Conservation (phyloP, 2,329 filamentous ascomycete genomes). For the Colletotrichum chlorophyti region DNA sequence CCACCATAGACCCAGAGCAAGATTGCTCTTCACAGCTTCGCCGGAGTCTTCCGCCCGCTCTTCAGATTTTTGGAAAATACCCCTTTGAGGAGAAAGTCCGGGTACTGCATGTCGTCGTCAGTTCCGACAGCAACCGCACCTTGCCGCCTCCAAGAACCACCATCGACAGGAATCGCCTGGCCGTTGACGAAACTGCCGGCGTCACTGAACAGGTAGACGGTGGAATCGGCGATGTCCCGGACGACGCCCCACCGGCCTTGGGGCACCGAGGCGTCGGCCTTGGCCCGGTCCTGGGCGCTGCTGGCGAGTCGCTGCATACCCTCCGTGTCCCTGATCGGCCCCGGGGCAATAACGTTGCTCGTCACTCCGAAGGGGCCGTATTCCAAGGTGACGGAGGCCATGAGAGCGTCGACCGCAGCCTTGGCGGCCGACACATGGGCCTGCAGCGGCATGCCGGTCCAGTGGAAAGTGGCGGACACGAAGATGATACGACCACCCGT, state of each 20-base stretch:
- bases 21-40: conserved; percentile 45
- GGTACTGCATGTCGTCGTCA: conserved; percentile 57
- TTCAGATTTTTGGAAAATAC: conserved; percentile 42
- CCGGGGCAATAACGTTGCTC: conserved; percentile 88
- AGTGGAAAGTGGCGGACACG: conserved; percentile 90
- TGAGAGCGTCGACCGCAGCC: conserved; percentile 86
- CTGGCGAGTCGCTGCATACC: conserved; percentile 71
- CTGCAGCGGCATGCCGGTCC: conserved; percentile 84
- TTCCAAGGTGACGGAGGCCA: conserved; percentile 81
- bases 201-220: conserved; percentile 86
- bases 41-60: conserved; percentile 39
- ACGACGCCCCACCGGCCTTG: conserved; percentile 79
- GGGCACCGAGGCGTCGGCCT: conserved; percentile 63
- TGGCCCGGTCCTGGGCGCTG: conserved; percentile 39
- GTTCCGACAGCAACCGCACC: conserved; percentile 53
- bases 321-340: conserved; percentile 86
- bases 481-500: conserved; percentile 88
- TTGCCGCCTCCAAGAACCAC: conserved; percentile 62
- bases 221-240: conserved; percentile 91
- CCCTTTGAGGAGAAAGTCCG: conserved; percentile 51
- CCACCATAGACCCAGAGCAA: not conserved
- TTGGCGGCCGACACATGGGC: conserved; percentile 92
- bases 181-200: conserved; percentile 88
- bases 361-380: conserved; percentile 88
- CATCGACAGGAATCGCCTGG: conserved; percentile 78